phyloP scores from a whole-genome alignment of 768 basidiomycete species.

The Rhodotorula graminis region DNA sequence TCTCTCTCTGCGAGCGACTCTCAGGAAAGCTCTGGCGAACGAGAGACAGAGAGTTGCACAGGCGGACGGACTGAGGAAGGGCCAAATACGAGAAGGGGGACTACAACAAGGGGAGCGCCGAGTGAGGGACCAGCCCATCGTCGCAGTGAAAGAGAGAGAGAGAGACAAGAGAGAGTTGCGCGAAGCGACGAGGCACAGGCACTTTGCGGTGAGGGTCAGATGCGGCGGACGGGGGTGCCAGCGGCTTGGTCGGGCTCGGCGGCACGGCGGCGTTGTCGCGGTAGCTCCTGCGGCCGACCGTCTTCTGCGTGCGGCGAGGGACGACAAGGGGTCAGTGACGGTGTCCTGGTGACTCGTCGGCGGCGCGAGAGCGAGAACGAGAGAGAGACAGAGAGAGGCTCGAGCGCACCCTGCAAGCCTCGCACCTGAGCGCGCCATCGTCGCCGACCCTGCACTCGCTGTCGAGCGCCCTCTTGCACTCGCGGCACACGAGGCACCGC shows the following conservation, averaged over 20 bases:
- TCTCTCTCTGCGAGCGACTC: too few relatives aligned
- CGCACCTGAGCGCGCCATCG: constrained; percentile 22
- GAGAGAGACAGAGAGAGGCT: not conserved
- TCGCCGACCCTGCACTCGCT: constrained; percentile 21
- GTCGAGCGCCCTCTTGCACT: constrained; percentile 23
- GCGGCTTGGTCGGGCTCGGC: not conserved
- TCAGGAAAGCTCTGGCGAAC: too few relatives aligned
- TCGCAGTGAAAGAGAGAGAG: too few relatives aligned
- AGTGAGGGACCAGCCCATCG: not conserved
- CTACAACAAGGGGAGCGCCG: not conserved
- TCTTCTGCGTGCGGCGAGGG: not conserved
- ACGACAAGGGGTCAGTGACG: too few relatives aligned
- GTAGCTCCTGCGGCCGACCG: not conserved
- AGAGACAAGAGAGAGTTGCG: not conserved
- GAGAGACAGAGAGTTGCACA: not conserved
- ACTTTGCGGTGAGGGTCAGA: not conserved
- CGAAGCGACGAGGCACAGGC: not conserved
- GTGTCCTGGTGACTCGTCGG: too few relatives aligned
- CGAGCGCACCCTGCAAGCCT: constrained; percentile 31
- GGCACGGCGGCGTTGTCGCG: not conserved
- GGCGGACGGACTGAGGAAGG: too few relatives aligned
- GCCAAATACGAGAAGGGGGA: not conserved
- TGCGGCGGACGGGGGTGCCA: not conserved
- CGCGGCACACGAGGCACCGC: constrained; percentile 21
- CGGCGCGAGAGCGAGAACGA: not conserved